Evolutionary conservation across 78 protist genomes (phyloP).

Genomic region (Bodo saltans): DNA sequence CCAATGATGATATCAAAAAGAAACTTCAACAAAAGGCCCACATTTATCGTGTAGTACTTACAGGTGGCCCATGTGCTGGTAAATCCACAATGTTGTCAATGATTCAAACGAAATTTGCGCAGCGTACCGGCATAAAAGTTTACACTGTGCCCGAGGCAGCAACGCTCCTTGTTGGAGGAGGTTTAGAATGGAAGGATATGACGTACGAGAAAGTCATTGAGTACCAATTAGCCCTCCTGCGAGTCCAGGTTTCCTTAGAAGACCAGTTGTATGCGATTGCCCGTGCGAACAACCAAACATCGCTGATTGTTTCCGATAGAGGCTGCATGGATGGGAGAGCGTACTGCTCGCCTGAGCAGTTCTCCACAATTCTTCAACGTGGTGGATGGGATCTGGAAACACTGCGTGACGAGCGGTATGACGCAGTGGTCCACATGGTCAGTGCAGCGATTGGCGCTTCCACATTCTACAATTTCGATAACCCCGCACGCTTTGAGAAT

Average conservation of each 20-base stretch:
- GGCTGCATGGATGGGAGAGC: slow-evolving; percentile 42
- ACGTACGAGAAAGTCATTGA: slow-evolving; percentile 17
- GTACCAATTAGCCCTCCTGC: slow-evolving; percentile 9
- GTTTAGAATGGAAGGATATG: slow-evolving; percentile 10
- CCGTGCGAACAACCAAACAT: neutral
- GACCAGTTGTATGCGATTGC: slow-evolving; percentile 35
- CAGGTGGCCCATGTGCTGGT: slow-evolving; percentile 47
- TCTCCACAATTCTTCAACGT: neutral
- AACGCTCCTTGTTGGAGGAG: slow-evolving; percentile 42
- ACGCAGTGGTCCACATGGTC: slow-evolving; percentile 52
- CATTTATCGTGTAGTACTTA: slow-evolving; percentile 18
- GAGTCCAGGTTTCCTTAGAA: slow-evolving; percentile 20
- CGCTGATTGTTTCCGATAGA: slow-evolving; percentile 42
- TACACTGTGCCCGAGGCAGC: slow-evolving; percentile 46
- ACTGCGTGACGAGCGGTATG: slow-evolving; percentile 43
- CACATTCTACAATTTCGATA: slow-evolving; percentile 41
- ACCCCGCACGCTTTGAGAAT: slow-evolving; percentile 38
- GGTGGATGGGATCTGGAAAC: neutral
- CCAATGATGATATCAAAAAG: too few relatives aligned
- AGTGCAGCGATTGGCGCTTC: slow-evolving; percentile 55
- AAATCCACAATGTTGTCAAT: slow-evolving; percentile 22
- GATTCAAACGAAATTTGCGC: neutral
- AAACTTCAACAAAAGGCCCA: neutral
- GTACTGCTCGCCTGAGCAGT: neutral
- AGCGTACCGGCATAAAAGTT: slow-evolving; percentile 33